Percentiles rank a stretch among this genome's conserved stretches.
These are phyloP conservation scores for Catharanthus roseus DNA, from an alignment of 257 asterid species.

Conservation along the genomic window DNA sequence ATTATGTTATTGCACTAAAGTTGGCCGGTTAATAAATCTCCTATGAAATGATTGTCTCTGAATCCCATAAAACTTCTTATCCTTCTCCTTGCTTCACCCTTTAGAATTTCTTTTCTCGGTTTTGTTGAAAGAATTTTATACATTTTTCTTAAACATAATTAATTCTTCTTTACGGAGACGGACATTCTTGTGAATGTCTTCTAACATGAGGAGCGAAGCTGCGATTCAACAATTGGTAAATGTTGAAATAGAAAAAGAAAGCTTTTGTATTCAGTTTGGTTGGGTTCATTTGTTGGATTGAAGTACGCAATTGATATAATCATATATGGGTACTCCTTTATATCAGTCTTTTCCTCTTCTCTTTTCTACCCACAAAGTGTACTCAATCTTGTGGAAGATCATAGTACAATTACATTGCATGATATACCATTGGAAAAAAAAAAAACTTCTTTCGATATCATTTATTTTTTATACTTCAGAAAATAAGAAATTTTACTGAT, in stretches of 20 bases:
- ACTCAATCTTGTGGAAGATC: background rate
- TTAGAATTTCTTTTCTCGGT: no score
- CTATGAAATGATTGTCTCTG: background rate
- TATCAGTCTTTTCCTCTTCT: background rate
- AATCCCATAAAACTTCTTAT: no score
- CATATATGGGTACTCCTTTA: background rate
- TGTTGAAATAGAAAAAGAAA: no score
- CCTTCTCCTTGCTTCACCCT: no score
- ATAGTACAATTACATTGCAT: no score
- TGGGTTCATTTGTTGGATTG: background rate
- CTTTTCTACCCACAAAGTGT: background rate
- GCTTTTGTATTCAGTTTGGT: no score
- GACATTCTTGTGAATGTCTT: background rate
- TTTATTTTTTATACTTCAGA: no score
- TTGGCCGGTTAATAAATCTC: background rate
- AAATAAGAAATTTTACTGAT: no score
- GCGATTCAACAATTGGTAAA: background rate
- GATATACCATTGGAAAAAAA: no score
- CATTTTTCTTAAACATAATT: background rate
- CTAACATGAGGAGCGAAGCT: background rate
- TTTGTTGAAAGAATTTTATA: background rate
- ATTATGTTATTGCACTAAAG: background rate
- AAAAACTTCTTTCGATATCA: no score
- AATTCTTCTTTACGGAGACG: background rate
- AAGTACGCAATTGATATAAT: background rate